Evolutionary conservation across 768 basidiomycete genomes (phyloP), one percentile per base, ranked within the genome.

Genomic region (Leucosporidium creatinivorum): DNA sequence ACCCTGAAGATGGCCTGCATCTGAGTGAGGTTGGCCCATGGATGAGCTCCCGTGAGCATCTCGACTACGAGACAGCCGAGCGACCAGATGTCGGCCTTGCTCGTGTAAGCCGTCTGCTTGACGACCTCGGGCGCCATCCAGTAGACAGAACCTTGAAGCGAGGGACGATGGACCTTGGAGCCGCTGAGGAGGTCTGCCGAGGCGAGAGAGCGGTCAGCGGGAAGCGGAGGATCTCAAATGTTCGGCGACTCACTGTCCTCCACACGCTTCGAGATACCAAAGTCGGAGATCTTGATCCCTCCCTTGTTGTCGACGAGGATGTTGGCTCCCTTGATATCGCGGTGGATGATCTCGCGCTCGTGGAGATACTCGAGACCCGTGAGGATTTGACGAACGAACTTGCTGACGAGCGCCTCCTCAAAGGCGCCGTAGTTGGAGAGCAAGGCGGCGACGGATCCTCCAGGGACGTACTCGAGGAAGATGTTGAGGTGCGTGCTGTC

Each of bases 121-220:
- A 98, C 96, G 25, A 97, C 92, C 79, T 97, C 94, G 0, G 94
- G 94, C 0, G 94, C 94, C 94, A 98, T 97, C 94, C 94, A 98
- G 79, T 96, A 98, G 17, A 97, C 93, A 1, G 93, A 96, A 3
- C 96, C 96, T 78, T 98, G 96, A 8, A 98, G 80, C 1, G 96
- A 98, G 7, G 92, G 90, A 10, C 96, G 83, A 76, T 97, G 88
- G 54, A 86, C 83, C 65, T 88, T 86, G 17, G 86, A 86, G 28
- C 80, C 80, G 28, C 75, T 75, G 61, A 81, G 75, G 2, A 80
- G 75, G 68, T 79, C 78, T 79, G 68, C 25, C 1, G 31, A 48
- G 4, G 21, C 39, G 23, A 65, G 23, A 25, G 33, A 52, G 30
- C 33, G 4, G 33, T 62, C 58, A 51, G n/a, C 30, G 13, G 2